These are phyloP conservation scores for Penicillium egyptiacum DNA, from an alignment of 495 filamentous ascomycete species.

Conservation along the genomic window DNA sequence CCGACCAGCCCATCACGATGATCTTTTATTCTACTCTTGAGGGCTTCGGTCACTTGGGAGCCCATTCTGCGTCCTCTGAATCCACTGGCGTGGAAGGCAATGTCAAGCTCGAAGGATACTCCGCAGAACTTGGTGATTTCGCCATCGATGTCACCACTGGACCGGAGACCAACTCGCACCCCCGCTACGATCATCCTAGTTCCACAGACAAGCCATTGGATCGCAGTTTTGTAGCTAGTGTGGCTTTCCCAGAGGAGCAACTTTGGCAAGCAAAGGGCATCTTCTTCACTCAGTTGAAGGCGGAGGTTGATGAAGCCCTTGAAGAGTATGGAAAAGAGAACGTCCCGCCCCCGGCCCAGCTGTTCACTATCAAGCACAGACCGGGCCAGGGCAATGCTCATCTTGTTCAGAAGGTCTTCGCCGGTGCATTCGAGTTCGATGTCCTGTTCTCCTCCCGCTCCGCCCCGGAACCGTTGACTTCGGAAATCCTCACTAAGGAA, in stretches of 20 bases:
- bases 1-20: slow-evolving; percentile 69
- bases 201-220: slow-evolving; percentile 74
- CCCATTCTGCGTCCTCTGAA: slow-evolving; percentile 51
- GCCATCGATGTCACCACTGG: slow-evolving; percentile 74
- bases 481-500: slow-evolving; percentile 65
- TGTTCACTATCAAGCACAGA: slow-evolving; percentile 72
- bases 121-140: slow-evolving; percentile 78
- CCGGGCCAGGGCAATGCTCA: slow-evolving; percentile 79
- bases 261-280: slow-evolving; percentile 87
- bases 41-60: slow-evolving; percentile 66
- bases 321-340: slow-evolving; percentile 67
- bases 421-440: slow-evolving; percentile 75
- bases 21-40: slow-evolving; percentile 81
- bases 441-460: slow-evolving; percentile 85
- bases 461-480: slow-evolving; percentile 57
- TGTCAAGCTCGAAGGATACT: slow-evolving; percentile 73
- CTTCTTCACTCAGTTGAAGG: slow-evolving; percentile 76
- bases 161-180: slow-evolving; percentile 61
- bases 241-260: slow-evolving; percentile 62
- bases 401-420: slow-evolving; percentile 88
- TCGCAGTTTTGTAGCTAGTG: slow-evolving; percentile 70
- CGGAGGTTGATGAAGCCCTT: slow-evolving; percentile 66
- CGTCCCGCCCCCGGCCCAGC: slow-evolving; percentile 79
- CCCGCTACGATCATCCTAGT: slow-evolving; percentile 58
- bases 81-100: slow-evolving; percentile 65